Percentiles rank a stretch among this genome's conserved stretches.
phyloP scores from a whole-genome alignment of 176 grass and related monocot species.

The Bromus sterilis region DNA sequence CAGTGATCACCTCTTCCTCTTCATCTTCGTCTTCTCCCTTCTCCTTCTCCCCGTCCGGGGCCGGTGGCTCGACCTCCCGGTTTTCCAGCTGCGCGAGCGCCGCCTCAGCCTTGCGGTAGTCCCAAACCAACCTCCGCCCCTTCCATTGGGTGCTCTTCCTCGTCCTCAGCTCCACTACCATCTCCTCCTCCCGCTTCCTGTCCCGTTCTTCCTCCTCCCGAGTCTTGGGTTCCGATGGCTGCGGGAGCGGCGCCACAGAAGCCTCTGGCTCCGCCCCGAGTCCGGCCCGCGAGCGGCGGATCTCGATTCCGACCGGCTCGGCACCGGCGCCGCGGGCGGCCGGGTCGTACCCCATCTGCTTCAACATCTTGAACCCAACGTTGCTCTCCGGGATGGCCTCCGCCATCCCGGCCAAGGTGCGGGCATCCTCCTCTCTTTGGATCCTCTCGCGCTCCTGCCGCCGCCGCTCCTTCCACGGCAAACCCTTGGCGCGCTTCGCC shows the following conservation, averaged over 20 bases:
- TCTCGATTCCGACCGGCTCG: slow-evolving; percentile 69
- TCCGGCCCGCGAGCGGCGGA: slow-evolving; percentile 58
- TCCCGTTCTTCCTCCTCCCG: slow-evolving; percentile 35
- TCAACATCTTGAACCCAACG: slow-evolving; percentile 85
- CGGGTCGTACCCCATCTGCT: slow-evolving; percentile 71
- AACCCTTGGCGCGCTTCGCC: slow-evolving; percentile 42
- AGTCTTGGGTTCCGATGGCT: slow-evolving; percentile 20
- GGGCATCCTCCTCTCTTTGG: slow-evolving; percentile 73
- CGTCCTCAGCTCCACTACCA: slow-evolving; percentile 62
- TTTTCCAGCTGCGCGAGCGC: slow-evolving; percentile 76
- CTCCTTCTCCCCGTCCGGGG: slow-evolving; percentile 28
- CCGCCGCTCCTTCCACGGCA: slow-evolving; percentile 58
- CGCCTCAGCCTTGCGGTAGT: slow-evolving; percentile 62
- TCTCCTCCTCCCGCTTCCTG: slow-evolving; percentile 38
- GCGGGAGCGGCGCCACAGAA: background rate
- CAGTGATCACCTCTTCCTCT: slow-evolving; percentile 72
- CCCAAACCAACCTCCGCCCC: slow-evolving; percentile 40
- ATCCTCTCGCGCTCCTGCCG: slow-evolving; percentile 45
- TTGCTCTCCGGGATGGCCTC: slow-evolving; percentile 78
- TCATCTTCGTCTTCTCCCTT: slow-evolving; percentile 47
- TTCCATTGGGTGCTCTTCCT: slow-evolving; percentile 70
- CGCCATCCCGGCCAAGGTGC: slow-evolving; percentile 44
- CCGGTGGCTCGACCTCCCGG: slow-evolving; percentile 37
- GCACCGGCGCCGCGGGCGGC: slow-evolving; percentile 16
- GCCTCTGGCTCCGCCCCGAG: slow-evolving; percentile 41